Evolutionary conservation across 495 filamentous ascomycete species (phyloP).

Genomic region (Penicillium subrubescens): DNA sequence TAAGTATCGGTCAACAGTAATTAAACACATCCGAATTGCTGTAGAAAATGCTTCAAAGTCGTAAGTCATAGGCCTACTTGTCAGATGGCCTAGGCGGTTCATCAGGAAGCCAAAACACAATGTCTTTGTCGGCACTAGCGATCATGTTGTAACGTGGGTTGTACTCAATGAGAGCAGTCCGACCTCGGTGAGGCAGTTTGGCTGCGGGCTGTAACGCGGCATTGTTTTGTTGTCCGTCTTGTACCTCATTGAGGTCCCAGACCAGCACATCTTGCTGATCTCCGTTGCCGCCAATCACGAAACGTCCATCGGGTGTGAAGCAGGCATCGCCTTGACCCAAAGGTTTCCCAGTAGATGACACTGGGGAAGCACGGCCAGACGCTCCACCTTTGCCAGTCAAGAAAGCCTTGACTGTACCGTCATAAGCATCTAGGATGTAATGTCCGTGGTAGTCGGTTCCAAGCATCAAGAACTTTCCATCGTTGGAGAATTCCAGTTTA

Average conservation of each 20-base stretch:
- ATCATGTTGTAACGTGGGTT: conserved; percentile 91
- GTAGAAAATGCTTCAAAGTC: background rate
- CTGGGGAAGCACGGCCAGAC: conserved; percentile 47
- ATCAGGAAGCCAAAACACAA: conserved; percentile 84
- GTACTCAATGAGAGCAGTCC: conserved; percentile 75
- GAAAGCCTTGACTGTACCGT: conserved; percentile 71
- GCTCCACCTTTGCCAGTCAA: conserved; percentile 49
- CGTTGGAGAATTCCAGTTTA: conserved; percentile 89
- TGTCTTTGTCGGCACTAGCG: conserved; percentile 82
- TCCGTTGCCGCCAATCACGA: conserved; percentile 74
- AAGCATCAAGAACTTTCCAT: conserved; percentile 83
- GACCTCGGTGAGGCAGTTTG: conserved; percentile 64
- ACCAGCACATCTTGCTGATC: conserved; percentile 71
- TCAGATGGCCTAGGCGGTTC: conserved; percentile 36
- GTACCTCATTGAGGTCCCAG: conserved; percentile 73
- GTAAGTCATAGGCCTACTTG: conserved; percentile 24
- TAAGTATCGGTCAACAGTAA: background rate
- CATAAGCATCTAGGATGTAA: conserved; percentile 87
- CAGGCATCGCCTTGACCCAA: conserved; percentile 78
- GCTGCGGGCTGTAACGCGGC: conserved; percentile 61
- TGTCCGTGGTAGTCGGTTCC: conserved; percentile 81
- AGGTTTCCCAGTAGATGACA: conserved; percentile 49
- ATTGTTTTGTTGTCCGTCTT: conserved; percentile 42
- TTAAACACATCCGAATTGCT: background rate
- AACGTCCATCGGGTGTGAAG: conserved; percentile 85